Evolutionary conservation across 306 rosid genomes (phyloP).

Genomic region (Cajanus cajan): DNA sequence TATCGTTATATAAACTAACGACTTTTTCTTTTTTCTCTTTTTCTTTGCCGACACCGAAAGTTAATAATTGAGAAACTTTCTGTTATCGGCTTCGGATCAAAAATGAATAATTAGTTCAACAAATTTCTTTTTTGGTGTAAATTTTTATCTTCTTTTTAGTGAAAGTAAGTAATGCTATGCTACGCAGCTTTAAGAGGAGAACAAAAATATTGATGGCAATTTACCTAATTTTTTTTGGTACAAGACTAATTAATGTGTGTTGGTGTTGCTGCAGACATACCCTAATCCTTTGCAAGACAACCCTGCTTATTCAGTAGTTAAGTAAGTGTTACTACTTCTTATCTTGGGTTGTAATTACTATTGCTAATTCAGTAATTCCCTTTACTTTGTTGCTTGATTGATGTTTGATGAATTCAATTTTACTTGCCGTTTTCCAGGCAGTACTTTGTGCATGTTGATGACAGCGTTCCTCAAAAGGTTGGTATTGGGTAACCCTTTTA

Average conservation of each 20-base stretch:
- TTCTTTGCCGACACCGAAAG: slow-evolving; percentile 7
- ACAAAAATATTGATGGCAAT: not conserved
- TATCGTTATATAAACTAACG: not conserved
- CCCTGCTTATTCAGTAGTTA: slow-evolving; percentile 93
- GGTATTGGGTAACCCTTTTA: not conserved
- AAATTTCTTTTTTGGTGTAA: not conserved
- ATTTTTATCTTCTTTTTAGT: not conserved
- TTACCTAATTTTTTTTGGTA: not conserved
- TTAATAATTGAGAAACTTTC: not conserved
- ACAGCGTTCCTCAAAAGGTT: slow-evolving; percentile 78
- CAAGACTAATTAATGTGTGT: not conserved
- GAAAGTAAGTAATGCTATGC: not conserved
- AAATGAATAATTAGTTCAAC: not conserved
- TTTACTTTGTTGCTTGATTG: not conserved
- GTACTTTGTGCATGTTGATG: slow-evolving; percentile 88
- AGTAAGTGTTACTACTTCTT: slow-evolving; percentile 44
- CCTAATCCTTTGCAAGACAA: slow-evolving; percentile 86
- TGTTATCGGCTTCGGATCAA: not conserved
- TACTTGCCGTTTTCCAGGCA: slow-evolving; percentile 59
- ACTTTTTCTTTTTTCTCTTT: not conserved
- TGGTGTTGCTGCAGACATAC: slow-evolving; percentile 56
- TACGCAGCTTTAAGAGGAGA: not conserved
- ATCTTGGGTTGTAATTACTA: not conserved
- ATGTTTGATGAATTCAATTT: not conserved
- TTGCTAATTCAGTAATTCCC: not conserved